Conservation (phyloP, 345 rosid species). For the Populus tremula region DNA sequence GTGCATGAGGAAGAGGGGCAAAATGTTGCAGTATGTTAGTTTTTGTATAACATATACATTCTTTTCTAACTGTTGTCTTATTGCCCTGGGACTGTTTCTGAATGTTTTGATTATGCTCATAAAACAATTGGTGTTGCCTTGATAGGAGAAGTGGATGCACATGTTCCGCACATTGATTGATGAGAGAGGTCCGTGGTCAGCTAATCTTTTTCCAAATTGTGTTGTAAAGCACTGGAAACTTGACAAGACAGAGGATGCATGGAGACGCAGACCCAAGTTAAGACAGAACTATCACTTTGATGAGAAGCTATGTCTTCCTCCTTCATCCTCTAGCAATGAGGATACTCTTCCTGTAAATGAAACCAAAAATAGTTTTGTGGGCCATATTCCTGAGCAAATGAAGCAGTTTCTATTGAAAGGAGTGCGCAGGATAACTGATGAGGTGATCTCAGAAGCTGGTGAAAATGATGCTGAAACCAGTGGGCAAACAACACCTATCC, state of each 20-base stretch:
- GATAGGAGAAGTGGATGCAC: conserved; percentile 90
- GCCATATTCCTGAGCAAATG: conserved; percentile 97
- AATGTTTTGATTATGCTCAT: background rate
- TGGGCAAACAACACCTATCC: conserved; percentile 33
- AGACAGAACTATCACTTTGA: conserved; percentile 91
- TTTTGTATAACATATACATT: background rate
- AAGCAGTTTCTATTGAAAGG: conserved; percentile 85
- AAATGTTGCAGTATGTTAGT: conserved; percentile 63
- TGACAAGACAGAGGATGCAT: conserved; percentile 92
- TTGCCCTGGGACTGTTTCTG: background rate
- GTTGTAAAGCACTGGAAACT: conserved; percentile 79
- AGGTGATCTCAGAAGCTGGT: conserved; percentile 59
- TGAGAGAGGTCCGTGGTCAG: conserved; percentile 99
- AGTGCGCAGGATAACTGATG: conserved; percentile 76
- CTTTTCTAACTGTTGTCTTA: conserved; percentile 3
- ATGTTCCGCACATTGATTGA: conserved; percentile 89
- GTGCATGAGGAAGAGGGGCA: conserved; percentile 84
- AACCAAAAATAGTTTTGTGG: conserved; percentile 59
- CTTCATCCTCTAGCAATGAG: conserved; percentile 50
- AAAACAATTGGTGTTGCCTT: conserved; percentile 6
- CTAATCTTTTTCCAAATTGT: conserved; percentile 82
- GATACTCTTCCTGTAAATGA: conserved; percentile 41
- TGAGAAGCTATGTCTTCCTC: conserved; percentile 68
- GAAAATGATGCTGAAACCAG: conserved; percentile 56
- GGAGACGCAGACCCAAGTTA: conserved; percentile 94